Percentiles rank a stretch among this genome's conserved stretches.
Evolutionary conservation across 345 rosid species (phyloP).

Genomic region (Eucalyptus cloeziana): DNA sequence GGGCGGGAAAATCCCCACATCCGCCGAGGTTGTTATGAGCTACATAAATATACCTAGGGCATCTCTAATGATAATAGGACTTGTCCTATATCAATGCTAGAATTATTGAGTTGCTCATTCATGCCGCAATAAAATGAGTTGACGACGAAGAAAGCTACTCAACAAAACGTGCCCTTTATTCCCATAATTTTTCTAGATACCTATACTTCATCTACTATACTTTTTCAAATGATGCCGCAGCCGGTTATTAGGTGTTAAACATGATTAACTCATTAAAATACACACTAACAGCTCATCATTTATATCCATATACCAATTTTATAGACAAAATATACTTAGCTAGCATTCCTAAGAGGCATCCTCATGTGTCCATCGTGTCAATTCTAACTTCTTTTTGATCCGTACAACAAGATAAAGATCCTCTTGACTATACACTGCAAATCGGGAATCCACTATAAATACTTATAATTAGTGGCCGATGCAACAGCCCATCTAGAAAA

Average conservation of each 20-base stretch:
- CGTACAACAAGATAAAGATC: not conserved
- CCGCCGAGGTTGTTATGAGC: not conserved
- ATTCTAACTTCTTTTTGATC: rapidly evolving
- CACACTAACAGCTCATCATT: not conserved
- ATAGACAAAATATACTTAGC: not conserved
- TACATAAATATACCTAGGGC: not conserved
- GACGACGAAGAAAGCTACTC: not conserved
- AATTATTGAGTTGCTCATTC: not conserved
- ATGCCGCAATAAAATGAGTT: not conserved
- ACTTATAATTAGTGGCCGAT: no score
- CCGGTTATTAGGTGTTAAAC: not conserved
- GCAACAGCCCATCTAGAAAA: rapidly evolving
- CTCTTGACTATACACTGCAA: not conserved
- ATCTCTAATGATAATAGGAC: not conserved
- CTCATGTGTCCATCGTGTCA: not conserved
- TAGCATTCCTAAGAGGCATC: not conserved
- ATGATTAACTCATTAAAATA: not conserved
- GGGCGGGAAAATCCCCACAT: not conserved
- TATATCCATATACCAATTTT: not conserved
- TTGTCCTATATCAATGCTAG: not conserved
- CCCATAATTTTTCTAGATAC: not conserved
- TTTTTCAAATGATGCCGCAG: not conserved
- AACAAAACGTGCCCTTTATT: not conserved
- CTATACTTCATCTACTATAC: not conserved
- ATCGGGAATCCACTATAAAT: not conserved